Conservation (phyloP, 331 rosid genomes). For the Acacia concinna region DNA sequence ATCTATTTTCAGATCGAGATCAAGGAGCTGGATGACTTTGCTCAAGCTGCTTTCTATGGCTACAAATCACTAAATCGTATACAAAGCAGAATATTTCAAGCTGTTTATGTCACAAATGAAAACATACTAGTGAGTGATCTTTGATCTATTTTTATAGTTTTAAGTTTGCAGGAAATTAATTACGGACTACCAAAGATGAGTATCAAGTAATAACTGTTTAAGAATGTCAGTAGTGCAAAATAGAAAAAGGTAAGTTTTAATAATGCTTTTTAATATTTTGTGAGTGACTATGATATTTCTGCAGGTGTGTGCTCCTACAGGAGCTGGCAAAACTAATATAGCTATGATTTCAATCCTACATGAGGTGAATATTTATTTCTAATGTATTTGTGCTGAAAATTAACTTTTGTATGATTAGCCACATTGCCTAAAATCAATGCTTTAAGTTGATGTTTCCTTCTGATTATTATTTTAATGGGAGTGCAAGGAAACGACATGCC, state of each 20-base stretch:
- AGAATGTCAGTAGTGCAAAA: slow-evolving; percentile 5
- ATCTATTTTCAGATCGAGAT: slow-evolving; percentile 74
- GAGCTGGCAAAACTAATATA: slow-evolving; percentile 98
- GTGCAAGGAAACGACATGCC: background rate
- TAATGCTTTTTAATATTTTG: slow-evolving; percentile 27
- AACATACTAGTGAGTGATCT: slow-evolving; percentile 79
- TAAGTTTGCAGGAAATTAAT: background rate
- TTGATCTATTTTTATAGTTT: slow-evolving; percentile 16
- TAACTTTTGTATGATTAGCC: slow-evolving; percentile 11
- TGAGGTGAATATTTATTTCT: slow-evolving; percentile 61
- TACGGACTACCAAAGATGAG: background rate
- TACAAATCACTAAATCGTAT: slow-evolving; percentile 88
- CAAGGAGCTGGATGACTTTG: slow-evolving; percentile 87
- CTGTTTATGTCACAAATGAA: slow-evolving; percentile 87
- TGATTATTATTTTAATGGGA: slow-evolving; percentile 17
- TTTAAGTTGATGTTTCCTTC: slow-evolving; percentile 17
- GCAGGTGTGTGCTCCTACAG: slow-evolving; percentile 99
- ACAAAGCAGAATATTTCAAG: slow-evolving; percentile 84
- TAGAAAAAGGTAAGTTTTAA: background rate
- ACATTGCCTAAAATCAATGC: slow-evolving; percentile 5
- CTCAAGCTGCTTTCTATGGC: slow-evolving; percentile 97
- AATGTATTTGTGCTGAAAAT: slow-evolving; percentile 14
- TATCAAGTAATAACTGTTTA: background rate
- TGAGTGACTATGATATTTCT: slow-evolving; percentile 30
- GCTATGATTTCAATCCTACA: slow-evolving; percentile 96